Evolutionary conservation across 352 stramenopile genomes (phyloP).

Genomic region (Phytopythium vexans): DNA sequence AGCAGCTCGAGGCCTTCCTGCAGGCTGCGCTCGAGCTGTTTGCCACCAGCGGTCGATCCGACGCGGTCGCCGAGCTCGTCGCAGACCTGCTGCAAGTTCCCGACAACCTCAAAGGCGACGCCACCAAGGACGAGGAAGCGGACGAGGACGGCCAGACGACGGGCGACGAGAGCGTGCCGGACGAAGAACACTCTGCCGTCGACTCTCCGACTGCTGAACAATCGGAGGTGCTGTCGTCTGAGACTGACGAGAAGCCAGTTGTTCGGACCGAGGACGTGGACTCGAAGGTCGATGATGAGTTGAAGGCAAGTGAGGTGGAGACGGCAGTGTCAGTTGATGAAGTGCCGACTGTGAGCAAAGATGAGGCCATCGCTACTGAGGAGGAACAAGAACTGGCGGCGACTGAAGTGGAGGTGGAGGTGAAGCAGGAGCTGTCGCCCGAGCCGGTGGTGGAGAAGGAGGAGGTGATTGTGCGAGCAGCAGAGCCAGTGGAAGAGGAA

Average conservation of each 20-base stretch:
- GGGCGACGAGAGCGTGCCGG: slow-evolving; percentile 30
- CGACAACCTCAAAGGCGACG: slow-evolving; percentile 23
- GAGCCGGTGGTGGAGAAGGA: slow-evolving; percentile 6
- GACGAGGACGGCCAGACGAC: slow-evolving; percentile 14
- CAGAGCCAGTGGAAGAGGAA: neutral
- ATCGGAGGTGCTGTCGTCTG: slow-evolving; percentile 1
- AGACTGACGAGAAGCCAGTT: too few relatives aligned
- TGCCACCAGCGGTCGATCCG: slow-evolving; percentile 17
- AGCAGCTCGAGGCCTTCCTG: slow-evolving; percentile 64
- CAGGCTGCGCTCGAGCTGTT: slow-evolving; percentile 43
- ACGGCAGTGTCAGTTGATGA: neutral
- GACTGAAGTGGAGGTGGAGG: neutral
- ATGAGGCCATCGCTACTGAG: too few relatives aligned
- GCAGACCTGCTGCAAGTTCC: slow-evolving; percentile 57
- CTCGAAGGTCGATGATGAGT: neutral
- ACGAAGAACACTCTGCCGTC: slow-evolving; percentile 16
- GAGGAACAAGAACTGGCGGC: neutral
- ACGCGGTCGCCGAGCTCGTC: slow-evolving; percentile 37
- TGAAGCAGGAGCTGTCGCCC: slow-evolving; percentile 5
- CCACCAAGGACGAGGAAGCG: slow-evolving; percentile 23
- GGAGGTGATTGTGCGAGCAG: neutral
- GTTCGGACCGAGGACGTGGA: neutral
- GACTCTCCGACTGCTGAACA: slow-evolving; percentile 11
- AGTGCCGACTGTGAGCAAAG: too few relatives aligned
- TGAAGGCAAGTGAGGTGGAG: neutral